Percentiles rank a stretch among this genome's conserved stretches.
These are phyloP conservation scores for Pelargonium nanum DNA, from an alignment of 345 rosid species.

Conservation along the genomic window DNA sequence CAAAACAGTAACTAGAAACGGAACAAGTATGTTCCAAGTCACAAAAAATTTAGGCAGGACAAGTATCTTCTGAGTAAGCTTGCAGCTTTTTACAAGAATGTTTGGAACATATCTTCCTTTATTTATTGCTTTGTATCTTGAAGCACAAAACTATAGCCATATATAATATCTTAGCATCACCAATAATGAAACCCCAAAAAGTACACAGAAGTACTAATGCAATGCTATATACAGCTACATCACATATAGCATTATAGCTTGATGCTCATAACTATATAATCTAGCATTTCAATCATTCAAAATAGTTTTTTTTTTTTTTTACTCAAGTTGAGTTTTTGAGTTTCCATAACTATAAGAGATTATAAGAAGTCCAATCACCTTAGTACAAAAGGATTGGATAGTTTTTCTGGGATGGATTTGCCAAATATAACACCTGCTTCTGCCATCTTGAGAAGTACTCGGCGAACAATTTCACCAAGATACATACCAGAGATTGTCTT, in stretches of 20 bases:
- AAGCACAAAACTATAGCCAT: not conserved
- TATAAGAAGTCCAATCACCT: slow-evolving; percentile 21
- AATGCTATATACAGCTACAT: not conserved
- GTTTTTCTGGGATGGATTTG: slow-evolving; percentile 28
- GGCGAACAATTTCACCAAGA: slow-evolving; percentile 74
- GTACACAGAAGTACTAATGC: not conserved
- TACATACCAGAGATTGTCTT: slow-evolving; percentile 94
- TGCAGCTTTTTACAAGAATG: not conserved
- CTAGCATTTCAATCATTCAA: not conserved
- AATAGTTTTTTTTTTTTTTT: too few species aligned
- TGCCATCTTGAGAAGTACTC: slow-evolving; percentile 51
- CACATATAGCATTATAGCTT: not conserved
- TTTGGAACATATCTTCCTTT: not conserved
- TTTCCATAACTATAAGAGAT: not conserved
- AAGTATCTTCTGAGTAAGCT: not conserved
- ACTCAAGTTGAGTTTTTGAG: not conserved
- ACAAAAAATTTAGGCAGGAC: too few species aligned
- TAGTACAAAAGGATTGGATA: slow-evolving; percentile 40
- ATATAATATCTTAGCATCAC: not conserved
- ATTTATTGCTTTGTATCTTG: not conserved
- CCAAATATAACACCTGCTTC: slow-evolving; percentile 51
- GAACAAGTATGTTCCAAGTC: not conserved
- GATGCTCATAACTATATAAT: not conserved
- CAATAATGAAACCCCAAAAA: not conserved
- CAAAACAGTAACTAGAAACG: too few species aligned